Evolutionary conservation across 2,329 filamentous ascomycete genomes (phyloP).

Genomic region (Ophiostoma quercus): DNA sequence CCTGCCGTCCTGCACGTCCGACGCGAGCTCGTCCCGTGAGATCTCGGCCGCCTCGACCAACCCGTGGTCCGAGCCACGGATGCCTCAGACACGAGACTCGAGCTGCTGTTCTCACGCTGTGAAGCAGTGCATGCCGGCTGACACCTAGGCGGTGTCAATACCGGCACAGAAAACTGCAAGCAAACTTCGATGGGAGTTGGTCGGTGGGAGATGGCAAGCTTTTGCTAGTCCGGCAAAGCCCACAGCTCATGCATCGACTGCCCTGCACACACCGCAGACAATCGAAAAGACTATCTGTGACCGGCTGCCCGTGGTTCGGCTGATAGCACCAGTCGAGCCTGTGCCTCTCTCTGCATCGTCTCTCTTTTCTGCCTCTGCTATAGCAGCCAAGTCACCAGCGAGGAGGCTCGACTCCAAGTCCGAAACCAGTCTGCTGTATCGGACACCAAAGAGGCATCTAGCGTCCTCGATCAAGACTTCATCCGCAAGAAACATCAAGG

Average conservation of each 20-base stretch:
- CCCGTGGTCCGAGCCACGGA: background rate
- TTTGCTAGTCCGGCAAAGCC: background rate
- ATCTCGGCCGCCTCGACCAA: constrained; percentile 7
- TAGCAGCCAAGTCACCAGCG: background rate
- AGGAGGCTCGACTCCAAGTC: background rate
- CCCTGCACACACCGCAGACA: background rate
- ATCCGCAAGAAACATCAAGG: background rate
- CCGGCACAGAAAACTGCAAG: background rate
- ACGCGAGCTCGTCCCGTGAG: background rate
- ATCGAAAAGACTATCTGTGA: background rate
- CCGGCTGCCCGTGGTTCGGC: constrained; percentile 13
- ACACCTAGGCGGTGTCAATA: background rate
- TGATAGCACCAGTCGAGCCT: constrained; percentile 26
- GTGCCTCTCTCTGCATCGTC: constrained; percentile 20
- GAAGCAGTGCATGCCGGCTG: background rate
- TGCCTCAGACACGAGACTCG: background rate
- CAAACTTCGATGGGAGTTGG: background rate
- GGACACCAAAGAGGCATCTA: background rate
- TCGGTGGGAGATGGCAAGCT: background rate
- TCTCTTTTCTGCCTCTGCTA: background rate
- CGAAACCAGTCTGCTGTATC: background rate
- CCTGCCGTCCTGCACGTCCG: constrained; percentile 4
- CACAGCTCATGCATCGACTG: background rate
- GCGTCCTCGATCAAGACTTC: background rate
- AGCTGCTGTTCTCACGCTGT: background rate